Evolutionary conservation across 805 yeast genomes (phyloP).

Genomic region (Candida fluviatilis): DNA sequence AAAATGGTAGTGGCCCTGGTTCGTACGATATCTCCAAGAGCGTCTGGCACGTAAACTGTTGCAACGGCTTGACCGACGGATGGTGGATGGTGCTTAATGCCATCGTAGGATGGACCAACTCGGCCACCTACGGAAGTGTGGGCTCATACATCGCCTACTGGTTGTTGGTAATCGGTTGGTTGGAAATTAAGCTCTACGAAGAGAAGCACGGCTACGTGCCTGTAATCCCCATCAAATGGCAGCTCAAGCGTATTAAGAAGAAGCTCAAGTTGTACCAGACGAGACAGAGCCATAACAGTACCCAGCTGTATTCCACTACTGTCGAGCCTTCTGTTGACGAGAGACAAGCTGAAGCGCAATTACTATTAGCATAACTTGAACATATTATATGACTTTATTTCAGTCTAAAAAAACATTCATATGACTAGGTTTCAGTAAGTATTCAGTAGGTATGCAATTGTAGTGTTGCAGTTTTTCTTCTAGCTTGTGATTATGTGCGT

Average conservation of each 20-base stretch:
- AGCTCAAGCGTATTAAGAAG: slow-evolving; percentile 49
- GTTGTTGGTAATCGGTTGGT: slow-evolving; percentile 45
- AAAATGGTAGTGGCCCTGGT: slow-evolving; percentile 91
- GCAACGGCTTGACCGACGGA: slow-evolving; percentile 90
- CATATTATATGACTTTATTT: not conserved
- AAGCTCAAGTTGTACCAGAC: slow-evolving; percentile 20
- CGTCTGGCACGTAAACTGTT: slow-evolving; percentile 93
- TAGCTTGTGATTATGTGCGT: too few species aligned
- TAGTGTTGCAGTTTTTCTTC: too few species aligned
- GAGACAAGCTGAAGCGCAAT: slow-evolving; percentile 10
- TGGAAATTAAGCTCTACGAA: slow-evolving; percentile 43
- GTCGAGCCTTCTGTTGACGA: slow-evolving; percentile 4
- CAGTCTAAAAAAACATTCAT: not conserved
- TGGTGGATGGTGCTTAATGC: slow-evolving; percentile 91
- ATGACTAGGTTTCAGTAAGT: too few species aligned
- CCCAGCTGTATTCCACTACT: too few species aligned
- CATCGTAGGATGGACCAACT: slow-evolving; percentile 88
- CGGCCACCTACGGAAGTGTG: slow-evolving; percentile 89
- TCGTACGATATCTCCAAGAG: slow-evolving; percentile 76
- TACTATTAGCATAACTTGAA: slow-evolving; percentile 5
- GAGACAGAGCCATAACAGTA: too few species aligned
- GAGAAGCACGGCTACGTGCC: slow-evolving; percentile 60
- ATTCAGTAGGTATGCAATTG: too few species aligned
- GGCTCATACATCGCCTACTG: slow-evolving; percentile 69
- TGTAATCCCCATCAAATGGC: slow-evolving; percentile 57